A percentile compares a stretch with the other conserved stretches of the same genome.
These are phyloP conservation scores for Suillus sp. DNA, from an alignment of 768 basidiomycete genomes.

Conservation along the genomic window DNA sequence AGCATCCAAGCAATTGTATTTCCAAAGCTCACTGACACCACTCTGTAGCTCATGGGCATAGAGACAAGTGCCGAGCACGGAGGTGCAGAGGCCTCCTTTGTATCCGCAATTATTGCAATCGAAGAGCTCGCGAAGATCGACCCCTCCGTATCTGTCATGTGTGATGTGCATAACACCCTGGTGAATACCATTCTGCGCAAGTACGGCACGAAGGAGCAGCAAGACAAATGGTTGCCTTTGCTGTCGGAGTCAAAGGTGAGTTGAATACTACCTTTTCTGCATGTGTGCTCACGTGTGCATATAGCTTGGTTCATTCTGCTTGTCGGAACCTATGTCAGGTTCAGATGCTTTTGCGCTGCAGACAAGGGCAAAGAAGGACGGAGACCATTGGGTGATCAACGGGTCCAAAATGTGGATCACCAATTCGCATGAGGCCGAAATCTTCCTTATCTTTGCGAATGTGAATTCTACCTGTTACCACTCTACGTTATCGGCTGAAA, in stretches of 20 bases:
- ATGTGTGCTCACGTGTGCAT: constrained; percentile 9
- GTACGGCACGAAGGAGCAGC: constrained; percentile 82
- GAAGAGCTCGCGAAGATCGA: constrained; percentile 97
- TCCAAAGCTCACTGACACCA: constrained; percentile 1
- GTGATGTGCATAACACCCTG: constrained; percentile 98
- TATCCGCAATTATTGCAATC: constrained; percentile 92
- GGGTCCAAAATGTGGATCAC: constrained; percentile 99
- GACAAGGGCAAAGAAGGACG: constrained; percentile 87
- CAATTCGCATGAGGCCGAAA: constrained; percentile 89
- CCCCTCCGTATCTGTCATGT: constrained; percentile 93
- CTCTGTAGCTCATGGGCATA: constrained; percentile 89
- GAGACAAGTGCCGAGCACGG: constrained; percentile 85
- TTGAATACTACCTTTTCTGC: background rate
- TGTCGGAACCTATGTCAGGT: constrained; percentile 91
- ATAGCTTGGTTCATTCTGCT: constrained; percentile 93
- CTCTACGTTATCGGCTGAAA: background rate
- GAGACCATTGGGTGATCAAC: constrained; percentile 83
- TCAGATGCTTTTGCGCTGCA: constrained; percentile 98
- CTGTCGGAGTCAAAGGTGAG: constrained; percentile 76
- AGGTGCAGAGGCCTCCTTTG: constrained; percentile 91
- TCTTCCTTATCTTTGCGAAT: constrained; percentile 95
- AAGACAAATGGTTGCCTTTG: constrained; percentile 86
- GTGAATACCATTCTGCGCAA: constrained; percentile 93
- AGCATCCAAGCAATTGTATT: constrained; percentile 26
- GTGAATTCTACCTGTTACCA: constrained; percentile 39